Evolutionary conservation across 2,329 filamentous ascomycete species (phyloP).

Genomic region (Ophiostoma populinum): DNA sequence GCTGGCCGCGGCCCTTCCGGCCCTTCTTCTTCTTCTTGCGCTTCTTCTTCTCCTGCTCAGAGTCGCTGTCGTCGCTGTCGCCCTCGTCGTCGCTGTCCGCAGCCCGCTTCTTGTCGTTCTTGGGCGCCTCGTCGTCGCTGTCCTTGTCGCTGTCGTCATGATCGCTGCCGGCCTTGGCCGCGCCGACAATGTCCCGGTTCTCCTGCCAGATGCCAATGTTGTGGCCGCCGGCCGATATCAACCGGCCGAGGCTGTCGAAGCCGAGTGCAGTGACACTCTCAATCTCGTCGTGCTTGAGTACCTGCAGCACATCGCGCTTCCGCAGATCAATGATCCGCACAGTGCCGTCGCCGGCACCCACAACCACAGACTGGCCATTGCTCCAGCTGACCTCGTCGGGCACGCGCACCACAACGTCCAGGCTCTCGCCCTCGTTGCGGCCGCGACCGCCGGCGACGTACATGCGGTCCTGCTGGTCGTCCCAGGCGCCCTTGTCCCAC

Average conservation of each 20-base stretch:
- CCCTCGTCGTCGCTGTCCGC: constrained; percentile 20
- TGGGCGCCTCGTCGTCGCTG: constrained; percentile 15
- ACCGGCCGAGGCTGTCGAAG: constrained; percentile 69
- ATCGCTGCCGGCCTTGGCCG: constrained; percentile 29
- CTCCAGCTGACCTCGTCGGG: constrained; percentile 51
- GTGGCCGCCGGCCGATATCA: constrained; percentile 78
- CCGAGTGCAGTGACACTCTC: constrained; percentile 69
- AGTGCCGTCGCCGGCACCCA: constrained; percentile 66
- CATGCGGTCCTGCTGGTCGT: constrained; percentile 83
- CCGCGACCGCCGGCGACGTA: constrained; percentile 45
- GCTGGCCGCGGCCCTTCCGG: constrained; percentile 12
- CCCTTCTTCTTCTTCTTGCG: constrained; percentile 18
- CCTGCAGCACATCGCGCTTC: constrained; percentile 50
- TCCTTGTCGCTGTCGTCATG: constrained; percentile 31
- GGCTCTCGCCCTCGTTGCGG: constrained; percentile 46
- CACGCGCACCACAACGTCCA: constrained; percentile 60
- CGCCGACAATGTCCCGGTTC: constrained; percentile 30
- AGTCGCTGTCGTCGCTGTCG: constrained; percentile 8
- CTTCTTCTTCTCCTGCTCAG: constrained; percentile 14
- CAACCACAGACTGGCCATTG: constrained; percentile 52
- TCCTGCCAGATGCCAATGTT: constrained; percentile 84
- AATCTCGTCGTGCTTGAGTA: constrained; percentile 64
- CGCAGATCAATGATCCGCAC: constrained; percentile 64
- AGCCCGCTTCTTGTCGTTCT: constrained; percentile 26
- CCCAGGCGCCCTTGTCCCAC: constrained; percentile 91